Base-by-base conservation (phyloP, 305 asterid species). In the Striga hermonthica region DNA sequence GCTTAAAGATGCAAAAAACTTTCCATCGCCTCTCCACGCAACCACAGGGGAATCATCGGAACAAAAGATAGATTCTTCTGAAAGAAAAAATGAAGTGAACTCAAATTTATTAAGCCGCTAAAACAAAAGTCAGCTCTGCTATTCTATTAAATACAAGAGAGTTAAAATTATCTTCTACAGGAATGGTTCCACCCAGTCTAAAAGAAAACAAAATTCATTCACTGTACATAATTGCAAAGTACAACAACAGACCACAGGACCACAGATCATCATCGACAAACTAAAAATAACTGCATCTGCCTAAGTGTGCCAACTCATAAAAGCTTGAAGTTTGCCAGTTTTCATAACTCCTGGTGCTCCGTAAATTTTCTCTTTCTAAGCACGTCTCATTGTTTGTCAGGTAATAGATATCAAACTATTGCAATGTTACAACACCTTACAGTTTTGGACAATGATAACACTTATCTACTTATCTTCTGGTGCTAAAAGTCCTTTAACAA, bases 11-110 rank as follows among this genome's bases (percentile, higher is more conserved):
- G 90, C 91, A 73, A 92, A 90, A 74, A 75, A 92, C 67, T 84
- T 90, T 12, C 97, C 98, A 71, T 92, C 96, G 43, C 98, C 97
- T 67, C 94, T 84, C 97, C 98, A 92, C 9, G 97, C 79, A 58
- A 92, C 83, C 66, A 80, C 89, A 40, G 55, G 72, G 56, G 79
- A 75, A 75, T 69, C 41, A 67, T 83, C 84, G 44, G 77, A 74
- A 67, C 89, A 79, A 67, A 69, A 65, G 35, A 75, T 50, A 16
- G 81, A 65, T 75, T 78, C 97, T 78, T 76, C 95, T 82, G 91
- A 57, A 79, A 72, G 34, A 76, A 62, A 22, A 72, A 65, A 50
- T 10, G 65, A 62, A 76, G 55, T 28, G 63, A 38, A 22, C 31
- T 68, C 62, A 74, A 48, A 45, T 6, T 22, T 63, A 36, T 60